Evolutionary conservation across 352 stramenopile species (phyloP), one percentile per base, ranked within the genome.

Genomic region (Phytopythium aichiense): DNA sequence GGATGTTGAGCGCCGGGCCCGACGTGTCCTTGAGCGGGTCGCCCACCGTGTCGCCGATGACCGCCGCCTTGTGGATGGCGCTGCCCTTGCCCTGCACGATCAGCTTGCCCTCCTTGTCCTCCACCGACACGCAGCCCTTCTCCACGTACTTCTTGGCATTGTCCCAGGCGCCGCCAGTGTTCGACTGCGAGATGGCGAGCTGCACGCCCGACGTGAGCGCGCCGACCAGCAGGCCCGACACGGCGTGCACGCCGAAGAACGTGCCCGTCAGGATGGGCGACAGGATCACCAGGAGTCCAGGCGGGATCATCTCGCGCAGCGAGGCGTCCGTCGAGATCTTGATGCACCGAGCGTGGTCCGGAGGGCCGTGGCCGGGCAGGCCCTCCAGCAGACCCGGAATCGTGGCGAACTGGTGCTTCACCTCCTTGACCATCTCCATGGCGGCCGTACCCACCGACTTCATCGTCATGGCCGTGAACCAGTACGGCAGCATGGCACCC

Each of bases 121-220:
- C 85, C 72, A 94, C 81, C 64, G 82, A 93, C 48, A 95, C 83
- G 63, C 84, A 95, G 64, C 90, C 93, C 85, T 98, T 98, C 84
- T 99, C 97, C 56, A 99, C 98, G 75, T 98, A 99, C 87, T 99
- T 99, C 88, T 99, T 99, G 56, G 97, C 97, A 75, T 99, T 99
- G 72, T 99, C 97, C 97, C 98, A 99, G 58, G 98, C 98, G 76
- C 98, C 98, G 69, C 98, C 98, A 63, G 97, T 98, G 92, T 99
- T 99, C 65, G 96, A 99, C 87, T 99, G 98, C 54, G 96, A 99
- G 71, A 99, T 98, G 53, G 97, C 98, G 57, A 99, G 87, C 86
- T 99, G 97, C 38, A 99, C 95, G 81, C 95, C 90, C 43, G 95
- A 98, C 53, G 98, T 94, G 61, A 99, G 76, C 33, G 91, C 80